Evolutionary conservation across 352 stramenopile genomes (phyloP), one percentile per base, ranked within the genome.

Genomic region (Pythium aristosporum): DNA sequence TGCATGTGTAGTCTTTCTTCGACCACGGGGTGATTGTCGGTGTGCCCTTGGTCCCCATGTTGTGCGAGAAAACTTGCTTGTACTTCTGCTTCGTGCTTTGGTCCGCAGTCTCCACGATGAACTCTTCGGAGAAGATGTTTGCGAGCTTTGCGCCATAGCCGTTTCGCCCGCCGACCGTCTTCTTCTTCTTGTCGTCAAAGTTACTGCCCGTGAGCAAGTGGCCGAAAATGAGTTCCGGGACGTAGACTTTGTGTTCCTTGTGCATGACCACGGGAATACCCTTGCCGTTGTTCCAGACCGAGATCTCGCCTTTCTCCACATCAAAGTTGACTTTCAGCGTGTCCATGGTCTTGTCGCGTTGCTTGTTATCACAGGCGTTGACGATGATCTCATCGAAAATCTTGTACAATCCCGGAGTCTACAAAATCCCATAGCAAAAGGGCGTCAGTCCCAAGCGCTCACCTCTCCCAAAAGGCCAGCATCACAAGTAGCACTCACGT

Each of bases 301-400:
- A 98, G 73, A 99, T 98, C 43, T 83, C 80, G 48, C 95, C 96
- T 32, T 88, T 84, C 47, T 96, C 91, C 0, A 82, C 80, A 63
- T 99, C 81, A 44, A 99, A 98, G 5, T 76, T 91, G 9, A 99
- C 96, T 42, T 99, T 98, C 5, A 98, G 69, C 21, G 82, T 93
- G 71, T 96, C 85, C 92, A 98, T 98, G 28, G 84, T 82, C 51
- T 93, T 87, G 87, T 99, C 98, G 30, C 98, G 91, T 77, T 99
- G 98, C 79, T 99, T 99, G 87, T 99, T 99, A 71, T 99, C 98
- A 21, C 97, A 98, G 1, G 98, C 98, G 78, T 99, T 99, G 48
- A 99, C 97, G 16, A 99, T 96, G 57, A 99, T 99, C 71, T 99
- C 97, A 73, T 99, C 97, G 72, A 99, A 99, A 66, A 99, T 98